Conservation (phyloP, 1,284 basidiomycete species). For the Papiliotrema laurentii region DNA sequence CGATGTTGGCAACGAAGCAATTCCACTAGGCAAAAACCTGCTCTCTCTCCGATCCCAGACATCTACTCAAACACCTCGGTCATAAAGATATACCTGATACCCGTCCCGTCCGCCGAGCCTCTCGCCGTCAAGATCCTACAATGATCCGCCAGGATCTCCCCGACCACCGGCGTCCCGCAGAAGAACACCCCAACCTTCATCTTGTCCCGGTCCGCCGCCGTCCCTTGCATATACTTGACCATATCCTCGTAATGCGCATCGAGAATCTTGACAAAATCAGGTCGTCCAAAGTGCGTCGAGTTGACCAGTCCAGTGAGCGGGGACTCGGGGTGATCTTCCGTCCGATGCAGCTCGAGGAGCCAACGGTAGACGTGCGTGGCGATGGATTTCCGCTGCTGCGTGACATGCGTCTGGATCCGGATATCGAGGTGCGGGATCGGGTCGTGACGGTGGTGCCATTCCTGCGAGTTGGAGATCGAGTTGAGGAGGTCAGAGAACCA, state of each 20-base stretch:
- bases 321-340: slow-evolving; percentile 19
- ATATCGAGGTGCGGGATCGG: slow-evolving; percentile 25
- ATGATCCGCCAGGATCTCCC: slow-evolving; percentile 28
- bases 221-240: slow-evolving; percentile 10
- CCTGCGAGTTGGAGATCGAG: slow-evolving; percentile 16
- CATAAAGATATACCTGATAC: slow-evolving; percentile 27
- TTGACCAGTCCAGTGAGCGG: slow-evolving; percentile 29
- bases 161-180: slow-evolving; percentile 28
- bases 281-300: slow-evolving; percentile 25
- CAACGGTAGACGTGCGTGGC: slow-evolving; percentile 27
- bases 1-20: too few species aligned
- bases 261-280: slow-evolving; percentile 27
- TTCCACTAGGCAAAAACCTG: too few species aligned
- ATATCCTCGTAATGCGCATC: slow-evolving; percentile 31
- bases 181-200: slow-evolving; percentile 34
- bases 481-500: slow-evolving; percentile 34
- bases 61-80: slow-evolving; percentile 25
- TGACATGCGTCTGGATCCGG: slow-evolving; percentile 26
- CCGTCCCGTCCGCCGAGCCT: slow-evolving; percentile 17
- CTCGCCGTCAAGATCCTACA: slow-evolving; percentile 22
- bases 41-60: too few species aligned
- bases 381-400: slow-evolving; percentile 21
- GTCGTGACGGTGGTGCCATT: slow-evolving; percentile 17
- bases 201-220: slow-evolving; percentile 13
- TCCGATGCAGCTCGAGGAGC: slow-evolving; percentile 28